Evolutionary conservation across 805 yeast species (phyloP).

Genomic region (Hanseniaspora nectarophila): DNA sequence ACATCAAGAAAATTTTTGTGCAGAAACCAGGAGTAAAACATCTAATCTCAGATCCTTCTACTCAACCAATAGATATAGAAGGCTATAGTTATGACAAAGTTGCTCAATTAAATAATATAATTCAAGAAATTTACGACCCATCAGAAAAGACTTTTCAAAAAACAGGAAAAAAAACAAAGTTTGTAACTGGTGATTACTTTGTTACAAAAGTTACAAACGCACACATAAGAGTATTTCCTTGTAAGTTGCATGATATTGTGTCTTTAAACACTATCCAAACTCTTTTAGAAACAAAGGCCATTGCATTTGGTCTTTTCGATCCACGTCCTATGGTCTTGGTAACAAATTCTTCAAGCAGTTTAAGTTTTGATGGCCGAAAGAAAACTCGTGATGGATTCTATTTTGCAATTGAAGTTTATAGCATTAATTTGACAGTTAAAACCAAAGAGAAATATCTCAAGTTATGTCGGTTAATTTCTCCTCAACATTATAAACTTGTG

Average conservation of each 20-base stretch:
- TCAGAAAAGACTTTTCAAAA: neutral
- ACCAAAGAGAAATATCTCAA: neutral
- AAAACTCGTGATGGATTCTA: neutral
- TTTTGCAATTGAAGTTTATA: neutral
- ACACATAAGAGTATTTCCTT: neutral
- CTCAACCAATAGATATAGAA: too few species aligned
- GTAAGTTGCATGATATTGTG: neutral
- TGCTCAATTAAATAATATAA: neutral
- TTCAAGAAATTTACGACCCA: neutral
- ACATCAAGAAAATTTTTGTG: too few species aligned
- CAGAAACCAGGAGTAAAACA: too few species aligned
- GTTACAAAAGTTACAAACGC: neutral
- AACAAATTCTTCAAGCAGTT: too few species aligned
- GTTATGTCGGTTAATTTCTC: neutral
- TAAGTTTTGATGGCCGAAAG: too few species aligned
- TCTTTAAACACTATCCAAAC: neutral
- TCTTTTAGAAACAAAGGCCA: neutral
- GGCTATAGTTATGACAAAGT: neutral
- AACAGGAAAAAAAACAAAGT: neutral
- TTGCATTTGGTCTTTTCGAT: neutral
- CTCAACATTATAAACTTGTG: neutral
- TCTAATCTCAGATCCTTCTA: too few species aligned
- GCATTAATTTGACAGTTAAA: neutral
- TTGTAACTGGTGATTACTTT: neutral
- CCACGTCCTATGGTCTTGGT: neutral